Conservation (phyloP, 352 stramenopile species). For the Peronospora tabacina region DNA sequence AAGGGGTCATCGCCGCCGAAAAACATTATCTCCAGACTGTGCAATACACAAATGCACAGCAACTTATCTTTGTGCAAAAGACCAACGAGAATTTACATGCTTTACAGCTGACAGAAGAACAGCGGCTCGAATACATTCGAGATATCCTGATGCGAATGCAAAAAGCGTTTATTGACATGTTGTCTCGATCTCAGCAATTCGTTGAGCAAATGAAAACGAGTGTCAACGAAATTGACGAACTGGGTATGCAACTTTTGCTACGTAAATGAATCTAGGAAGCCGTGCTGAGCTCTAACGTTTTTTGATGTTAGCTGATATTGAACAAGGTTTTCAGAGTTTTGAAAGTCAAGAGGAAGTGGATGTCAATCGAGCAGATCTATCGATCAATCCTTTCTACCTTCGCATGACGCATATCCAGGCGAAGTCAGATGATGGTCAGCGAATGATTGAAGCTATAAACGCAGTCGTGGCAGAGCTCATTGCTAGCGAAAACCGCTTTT, state of each 20-base stretch:
- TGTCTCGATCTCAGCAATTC: slow-evolving; percentile 36
- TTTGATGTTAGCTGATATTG: slow-evolving; percentile 41
- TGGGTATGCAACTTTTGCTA: slow-evolving; percentile 34
- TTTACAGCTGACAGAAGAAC: slow-evolving; percentile 80
- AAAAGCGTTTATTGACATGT: slow-evolving; percentile 43
- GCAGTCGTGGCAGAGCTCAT: slow-evolving; percentile 51
- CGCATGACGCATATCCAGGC: slow-evolving; percentile 59
- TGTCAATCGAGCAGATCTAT: slow-evolving; percentile 37
- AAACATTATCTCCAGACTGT: slow-evolving; percentile 61
- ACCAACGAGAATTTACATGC: slow-evolving; percentile 70
- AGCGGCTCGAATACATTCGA: slow-evolving; percentile 72
- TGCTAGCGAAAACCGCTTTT: slow-evolving; percentile 43
- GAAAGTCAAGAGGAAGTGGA: slow-evolving; percentile 37
- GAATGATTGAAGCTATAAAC: slow-evolving; percentile 50
- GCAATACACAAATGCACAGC: slow-evolving; percentile 61
- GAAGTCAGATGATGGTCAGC: slow-evolving; percentile 58
- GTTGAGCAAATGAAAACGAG: slow-evolving; percentile 47
- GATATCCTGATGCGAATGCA: slow-evolving; percentile 65
- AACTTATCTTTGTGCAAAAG: slow-evolving; percentile 54
- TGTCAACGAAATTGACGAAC: slow-evolving; percentile 48
- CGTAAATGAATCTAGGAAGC: neutral
- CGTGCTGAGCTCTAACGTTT: neutral
- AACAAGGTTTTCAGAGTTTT: slow-evolving; percentile 61
- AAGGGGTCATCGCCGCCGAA: slow-evolving; percentile 63
- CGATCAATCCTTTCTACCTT: slow-evolving; percentile 54